Evolutionary conservation across 768 basidiomycete genomes (phyloP), one percentile per base, ranked within the genome.

Genomic region (Coprinellus micaceus): DNA sequence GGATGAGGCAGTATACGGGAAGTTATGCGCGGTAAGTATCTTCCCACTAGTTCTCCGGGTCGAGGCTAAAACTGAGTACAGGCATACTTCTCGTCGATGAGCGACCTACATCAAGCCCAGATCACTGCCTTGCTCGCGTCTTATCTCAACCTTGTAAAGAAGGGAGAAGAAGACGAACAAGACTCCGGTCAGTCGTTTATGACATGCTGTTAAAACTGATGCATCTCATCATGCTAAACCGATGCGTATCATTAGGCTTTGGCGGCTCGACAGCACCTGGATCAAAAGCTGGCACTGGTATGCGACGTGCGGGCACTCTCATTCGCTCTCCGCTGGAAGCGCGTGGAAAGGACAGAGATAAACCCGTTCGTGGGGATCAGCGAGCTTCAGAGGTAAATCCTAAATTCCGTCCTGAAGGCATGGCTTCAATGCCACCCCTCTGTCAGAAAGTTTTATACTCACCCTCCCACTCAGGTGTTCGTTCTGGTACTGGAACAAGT

Each of bases 61-160:
- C 22, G 44, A 39, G 19, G 17, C 41, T 33, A 26, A 12, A 30
- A 47, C 24, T 29, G 53, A 52, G 39, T n/a, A 28, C 66, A 98
- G 96, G 85, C 88, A 4, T 98, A 98, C 73, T 97, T 97, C 61
- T 88, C 91, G 2, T 82, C 89, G 4, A 80, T 85, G 28, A 95
- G 92, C 64, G 86, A 86, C 51, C 76, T 98, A 25, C 93, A 97
- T 69, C 80, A 75, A 56, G 80, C 75, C 7, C 94, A 98, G 67
- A 86, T 96, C 68, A 90, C 85, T 65, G 81, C 82, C 0, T 65
- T 95, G 13, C 70, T 97, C 15, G 74, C 81, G 10, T 70, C 74
- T 0, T 86, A 88, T 62, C 72, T 80, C 12, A 74, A 72, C 13
- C 67, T 81, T 49, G 73, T 97, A 54, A 89, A 85, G 67, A 88